phyloP scores from a whole-genome alignment of 768 basidiomycete genomes.

The Boletus sp. region DNA sequence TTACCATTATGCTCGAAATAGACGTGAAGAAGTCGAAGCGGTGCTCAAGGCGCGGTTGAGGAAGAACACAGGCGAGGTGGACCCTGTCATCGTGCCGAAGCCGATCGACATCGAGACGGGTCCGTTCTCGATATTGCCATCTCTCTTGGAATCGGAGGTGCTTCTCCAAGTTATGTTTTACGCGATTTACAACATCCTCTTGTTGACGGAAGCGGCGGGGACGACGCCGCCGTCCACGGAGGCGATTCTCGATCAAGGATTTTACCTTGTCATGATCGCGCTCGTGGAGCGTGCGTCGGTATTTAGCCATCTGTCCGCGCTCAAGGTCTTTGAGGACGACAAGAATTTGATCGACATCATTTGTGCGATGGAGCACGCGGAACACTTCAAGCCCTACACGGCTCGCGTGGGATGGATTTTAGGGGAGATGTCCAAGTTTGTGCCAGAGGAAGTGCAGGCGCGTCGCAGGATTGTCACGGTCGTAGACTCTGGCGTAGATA shows the following conservation, averaged over 20 bases:
- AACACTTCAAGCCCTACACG: conserved; percentile 69
- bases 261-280: conserved; percentile 85
- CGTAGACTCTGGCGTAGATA: conserved; percentile 38
- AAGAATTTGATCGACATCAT: conserved; percentile 69
- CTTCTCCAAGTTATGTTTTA: conserved; percentile 83
- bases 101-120: conserved; percentile 60
- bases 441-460: conserved; percentile 53
- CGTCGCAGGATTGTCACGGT: conserved; percentile 45
- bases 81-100: conserved; percentile 75
- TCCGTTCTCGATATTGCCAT: conserved; percentile 64
- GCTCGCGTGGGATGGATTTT: conserved; percentile 77
- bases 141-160: conserved; percentile 64
- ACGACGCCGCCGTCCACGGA: conserved; percentile 75
- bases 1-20: conserved; percentile 92
- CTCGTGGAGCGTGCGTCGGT: conserved; percentile 62
- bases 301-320: conserved; percentile 58
- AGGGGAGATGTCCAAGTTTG: conserved; percentile 49
- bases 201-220: conserved; percentile 56
- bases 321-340: conserved; percentile 53
- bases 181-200: conserved; percentile 70
- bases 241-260: conserved; percentile 82
- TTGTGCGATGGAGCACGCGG: conserved; percentile 74
- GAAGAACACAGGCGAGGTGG: conserved; percentile 57
- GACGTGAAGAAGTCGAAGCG: conserved; percentile 85
- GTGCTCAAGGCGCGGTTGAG: conserved; percentile 64